Conservation (phyloP, 1,284 basidiomycete genomes). For the Malassezia sympodialis region DNA sequence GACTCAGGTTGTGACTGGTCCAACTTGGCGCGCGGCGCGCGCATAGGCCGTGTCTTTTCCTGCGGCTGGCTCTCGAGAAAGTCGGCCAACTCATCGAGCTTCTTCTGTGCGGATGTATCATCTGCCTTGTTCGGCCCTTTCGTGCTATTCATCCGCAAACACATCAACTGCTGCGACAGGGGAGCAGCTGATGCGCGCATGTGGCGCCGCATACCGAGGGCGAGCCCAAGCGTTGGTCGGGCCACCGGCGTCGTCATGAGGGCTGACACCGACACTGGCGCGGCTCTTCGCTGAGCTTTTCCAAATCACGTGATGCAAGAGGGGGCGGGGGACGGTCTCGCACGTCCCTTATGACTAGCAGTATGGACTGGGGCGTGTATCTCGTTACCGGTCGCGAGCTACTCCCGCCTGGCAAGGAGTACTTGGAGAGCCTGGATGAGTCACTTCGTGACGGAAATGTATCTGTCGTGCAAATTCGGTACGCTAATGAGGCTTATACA, state of each 20-base stretch:
- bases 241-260: background rate
- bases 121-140: background rate
- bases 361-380: slow-evolving; percentile 37
- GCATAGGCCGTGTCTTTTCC: background rate
- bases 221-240: background rate
- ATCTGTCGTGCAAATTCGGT: slow-evolving; percentile 63
- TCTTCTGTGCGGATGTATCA: slow-evolving; percentile 6
- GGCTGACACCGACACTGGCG: background rate
- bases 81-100: slow-evolving; percentile 16
- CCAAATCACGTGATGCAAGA: slow-evolving; percentile 1
- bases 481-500: background rate
- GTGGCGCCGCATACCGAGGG: background rate
- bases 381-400: slow-evolving; percentile 74
- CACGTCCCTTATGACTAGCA: background rate
- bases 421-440: slow-evolving; percentile 67
- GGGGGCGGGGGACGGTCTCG: background rate
- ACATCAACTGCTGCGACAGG: background rate
- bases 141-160: background rate
- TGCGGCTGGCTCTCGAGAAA: slow-evolving; percentile 17
- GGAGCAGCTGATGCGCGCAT: background rate
- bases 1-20: background rate
- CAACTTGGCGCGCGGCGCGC: background rate
- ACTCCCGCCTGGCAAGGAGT: slow-evolving; percentile 61
- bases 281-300: background rate
- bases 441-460: slow-evolving; percentile 74